These are phyloP conservation scores for Firmiana major DNA, from an alignment of 345 rosid genomes.

Conservation along the genomic window DNA sequence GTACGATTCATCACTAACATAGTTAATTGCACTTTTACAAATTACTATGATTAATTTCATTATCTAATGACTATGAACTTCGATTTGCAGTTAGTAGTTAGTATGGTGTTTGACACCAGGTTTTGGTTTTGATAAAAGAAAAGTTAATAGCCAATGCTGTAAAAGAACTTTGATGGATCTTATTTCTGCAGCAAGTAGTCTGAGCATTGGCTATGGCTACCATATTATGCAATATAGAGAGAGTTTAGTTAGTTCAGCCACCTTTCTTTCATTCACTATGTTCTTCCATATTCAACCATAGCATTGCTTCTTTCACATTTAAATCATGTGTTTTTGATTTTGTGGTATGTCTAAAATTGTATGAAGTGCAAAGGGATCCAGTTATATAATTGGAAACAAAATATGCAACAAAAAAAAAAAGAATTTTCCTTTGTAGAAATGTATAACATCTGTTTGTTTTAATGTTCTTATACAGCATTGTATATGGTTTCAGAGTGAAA, in stretches of 20 bases:
- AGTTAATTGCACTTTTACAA: not conserved
- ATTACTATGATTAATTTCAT: too few species aligned
- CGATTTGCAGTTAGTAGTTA: too few species aligned
- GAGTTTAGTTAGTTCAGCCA: not conserved
- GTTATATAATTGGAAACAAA: too few species aligned
- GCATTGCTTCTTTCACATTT: not conserved
- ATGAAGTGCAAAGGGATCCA: too few species aligned
- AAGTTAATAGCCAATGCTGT: not conserved
- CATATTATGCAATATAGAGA: too few species aligned
- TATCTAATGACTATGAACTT: too few species aligned
- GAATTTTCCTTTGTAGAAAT: not conserved
- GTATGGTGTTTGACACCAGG: too few species aligned
- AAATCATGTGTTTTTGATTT: not conserved
- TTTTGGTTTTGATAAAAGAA: too few species aligned
- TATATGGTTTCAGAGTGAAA: not conserved
- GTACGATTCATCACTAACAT: not conserved
- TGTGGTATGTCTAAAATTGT: too few species aligned
- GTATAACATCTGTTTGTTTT: not conserved
- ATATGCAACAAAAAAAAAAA: not conserved
- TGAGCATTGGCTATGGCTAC: not conserved
- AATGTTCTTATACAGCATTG: not conserved
- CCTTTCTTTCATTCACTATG: not conserved
- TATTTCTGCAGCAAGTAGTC: too few species aligned
- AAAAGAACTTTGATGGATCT: not conserved
- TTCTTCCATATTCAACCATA: not conserved